A percentile compares a stretch with the other conserved stretches of the same genome.
Conservation (phyloP, 2,329 filamentous ascomycete genomes). For the Byssochlamys sp. region DNA sequence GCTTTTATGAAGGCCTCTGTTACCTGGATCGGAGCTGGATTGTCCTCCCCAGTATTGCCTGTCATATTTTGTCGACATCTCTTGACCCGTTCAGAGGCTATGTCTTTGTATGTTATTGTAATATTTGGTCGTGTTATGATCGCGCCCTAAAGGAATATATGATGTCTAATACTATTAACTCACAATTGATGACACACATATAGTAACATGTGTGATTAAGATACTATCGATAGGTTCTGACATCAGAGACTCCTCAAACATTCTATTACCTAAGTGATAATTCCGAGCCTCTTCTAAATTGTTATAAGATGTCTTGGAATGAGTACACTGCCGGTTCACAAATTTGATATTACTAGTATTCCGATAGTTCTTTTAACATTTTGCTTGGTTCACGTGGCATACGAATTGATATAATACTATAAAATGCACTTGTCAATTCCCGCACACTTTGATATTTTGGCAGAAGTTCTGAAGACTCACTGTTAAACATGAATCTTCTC, state of each 20-base stretch:
- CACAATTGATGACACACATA: background rate
- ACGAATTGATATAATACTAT: constrained; percentile 40
- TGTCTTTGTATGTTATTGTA: background rate
- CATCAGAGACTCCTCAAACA: background rate
- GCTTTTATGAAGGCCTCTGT: background rate
- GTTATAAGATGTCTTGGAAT: background rate
- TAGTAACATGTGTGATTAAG: background rate
- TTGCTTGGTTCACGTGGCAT: constrained; percentile 18
- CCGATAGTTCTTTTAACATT: background rate
- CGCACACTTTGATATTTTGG: background rate
- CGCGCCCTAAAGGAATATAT: background rate
- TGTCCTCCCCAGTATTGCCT: background rate
- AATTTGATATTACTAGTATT: background rate
- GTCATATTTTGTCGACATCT: background rate
- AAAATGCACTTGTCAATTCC: background rate
- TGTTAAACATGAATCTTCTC: constrained; percentile 38
- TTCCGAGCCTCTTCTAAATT: background rate
- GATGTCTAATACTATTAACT: background rate
- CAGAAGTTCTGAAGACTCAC: constrained; percentile 21
- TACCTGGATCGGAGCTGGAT: background rate
- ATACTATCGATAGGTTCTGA: background rate
- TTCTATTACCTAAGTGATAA: background rate
- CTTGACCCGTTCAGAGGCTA: background rate
- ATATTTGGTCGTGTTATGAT: background rate
- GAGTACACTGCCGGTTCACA: background rate